Conservation (phyloP, 139 green algal species). For the Coelastrella sp. region DNA sequence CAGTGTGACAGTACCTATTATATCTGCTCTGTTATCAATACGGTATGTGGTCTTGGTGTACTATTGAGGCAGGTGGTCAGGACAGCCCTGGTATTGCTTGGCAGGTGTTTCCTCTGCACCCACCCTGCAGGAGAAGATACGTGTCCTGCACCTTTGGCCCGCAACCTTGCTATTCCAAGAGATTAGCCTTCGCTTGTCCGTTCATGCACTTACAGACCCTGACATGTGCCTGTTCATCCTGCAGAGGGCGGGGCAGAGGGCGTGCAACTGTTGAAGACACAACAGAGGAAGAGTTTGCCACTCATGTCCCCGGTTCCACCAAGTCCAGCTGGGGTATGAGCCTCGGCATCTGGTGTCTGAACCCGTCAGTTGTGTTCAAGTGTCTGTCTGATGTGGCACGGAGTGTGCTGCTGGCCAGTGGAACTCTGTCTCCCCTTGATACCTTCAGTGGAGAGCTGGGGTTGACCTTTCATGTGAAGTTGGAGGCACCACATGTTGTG, state of each 20-base stretch:
- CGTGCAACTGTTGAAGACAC: not conserved
- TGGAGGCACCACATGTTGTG: slow-evolving; percentile 93
- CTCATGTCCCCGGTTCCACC: not conserved
- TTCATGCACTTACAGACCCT: not conserved
- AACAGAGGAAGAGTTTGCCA: not conserved
- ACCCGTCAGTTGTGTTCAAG: slow-evolving; percentile 78
- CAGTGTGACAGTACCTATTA: no score
- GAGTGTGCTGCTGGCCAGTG: slow-evolving; percentile 82
- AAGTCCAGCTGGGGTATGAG: slow-evolving; percentile 30
- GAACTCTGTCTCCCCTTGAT: slow-evolving; percentile 90
- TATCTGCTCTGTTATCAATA: no score
- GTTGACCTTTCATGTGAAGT: slow-evolving; percentile 71
- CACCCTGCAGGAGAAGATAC: no score
- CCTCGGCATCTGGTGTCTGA: slow-evolving; percentile 89
- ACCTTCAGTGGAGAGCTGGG: slow-evolving; percentile 90
- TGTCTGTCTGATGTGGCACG: slow-evolving; percentile 50
- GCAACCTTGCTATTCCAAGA: no score
- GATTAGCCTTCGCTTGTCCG: no score
- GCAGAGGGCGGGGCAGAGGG: not conserved
- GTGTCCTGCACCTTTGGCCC: no score
- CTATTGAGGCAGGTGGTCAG: no score
- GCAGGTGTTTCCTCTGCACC: no score
- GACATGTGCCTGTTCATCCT: not conserved
- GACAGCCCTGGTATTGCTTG: no score
- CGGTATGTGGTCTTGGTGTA: no score